These are phyloP conservation scores for Alternaria alternata DNA, from an alignment of 2,329 filamentous ascomycete species.

Conservation along the genomic window DNA sequence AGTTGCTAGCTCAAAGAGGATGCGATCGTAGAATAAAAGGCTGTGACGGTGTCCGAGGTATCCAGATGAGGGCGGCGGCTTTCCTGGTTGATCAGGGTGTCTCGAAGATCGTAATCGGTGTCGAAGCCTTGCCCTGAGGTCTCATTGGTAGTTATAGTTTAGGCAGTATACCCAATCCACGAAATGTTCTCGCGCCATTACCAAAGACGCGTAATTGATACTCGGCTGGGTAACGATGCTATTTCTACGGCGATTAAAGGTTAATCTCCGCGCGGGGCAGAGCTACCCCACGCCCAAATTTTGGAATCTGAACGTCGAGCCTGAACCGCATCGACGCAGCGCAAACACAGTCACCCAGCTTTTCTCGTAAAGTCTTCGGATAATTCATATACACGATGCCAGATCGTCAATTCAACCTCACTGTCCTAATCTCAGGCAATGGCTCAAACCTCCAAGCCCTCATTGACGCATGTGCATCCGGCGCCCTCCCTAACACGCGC, in stretches of 20 bases:
- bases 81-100: background rate
- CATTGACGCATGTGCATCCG: slow-evolving; percentile 65
- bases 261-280: slow-evolving; percentile 21
- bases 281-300: slow-evolving; percentile 37
- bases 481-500: slow-evolving; percentile 59
- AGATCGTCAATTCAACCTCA: slow-evolving; percentile 58
- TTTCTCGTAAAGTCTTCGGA: background rate
- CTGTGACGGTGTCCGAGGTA: background rate
- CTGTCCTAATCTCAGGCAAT: slow-evolving; percentile 68
- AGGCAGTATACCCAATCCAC: slow-evolving; percentile 14
- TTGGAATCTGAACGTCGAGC: slow-evolving; percentile 14
- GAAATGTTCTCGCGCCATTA: background rate
- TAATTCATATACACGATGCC: slow-evolving; percentile 25
- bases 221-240: too few species aligned
- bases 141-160: slow-evolving; percentile 9
- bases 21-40: slow-evolving; percentile 24
- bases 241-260: slow-evolving; percentile 9
- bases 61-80: background rate
- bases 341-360: background rate
- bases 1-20: slow-evolving; percentile 40
- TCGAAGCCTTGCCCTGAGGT: background rate
- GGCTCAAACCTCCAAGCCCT: slow-evolving; percentile 84
- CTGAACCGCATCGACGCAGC: background rate
- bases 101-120: background rate
- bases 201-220: background rate